These are phyloP conservation scores for Obba rivulosa DNA, from an alignment of 768 basidiomycete genomes.

Conservation along the genomic window DNA sequence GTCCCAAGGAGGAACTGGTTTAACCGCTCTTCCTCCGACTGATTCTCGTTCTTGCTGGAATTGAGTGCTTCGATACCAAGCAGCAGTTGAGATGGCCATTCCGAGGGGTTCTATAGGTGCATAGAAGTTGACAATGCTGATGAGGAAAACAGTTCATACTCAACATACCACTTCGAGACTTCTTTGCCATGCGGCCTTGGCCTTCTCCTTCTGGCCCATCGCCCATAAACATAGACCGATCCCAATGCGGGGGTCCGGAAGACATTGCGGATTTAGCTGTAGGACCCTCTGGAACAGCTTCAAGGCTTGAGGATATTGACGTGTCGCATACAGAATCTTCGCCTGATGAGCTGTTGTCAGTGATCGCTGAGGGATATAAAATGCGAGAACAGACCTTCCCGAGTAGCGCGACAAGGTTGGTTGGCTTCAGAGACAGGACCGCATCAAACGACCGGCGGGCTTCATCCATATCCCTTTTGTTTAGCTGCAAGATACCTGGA, in stretches of 20 bases:
- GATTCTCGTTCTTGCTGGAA: conserved; percentile 66
- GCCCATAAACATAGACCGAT: conserved; percentile 94
- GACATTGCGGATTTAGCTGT: conserved; percentile 67
- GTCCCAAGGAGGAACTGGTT: conserved; percentile 60
- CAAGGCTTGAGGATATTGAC: conserved; percentile 74
- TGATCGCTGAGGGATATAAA: neutral
- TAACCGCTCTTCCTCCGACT: conserved; percentile 57
- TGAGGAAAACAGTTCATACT: neutral
- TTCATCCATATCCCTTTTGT: conserved; percentile 74
- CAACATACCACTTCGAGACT: conserved; percentile 74
- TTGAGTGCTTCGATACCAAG: conserved; percentile 87
- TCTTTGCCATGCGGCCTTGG: conserved; percentile 86
- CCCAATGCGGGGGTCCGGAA: conserved; percentile 92
- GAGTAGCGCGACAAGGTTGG: conserved; percentile 81
- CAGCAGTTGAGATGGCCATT: conserved; percentile 76
- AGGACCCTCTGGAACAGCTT: conserved; percentile 85
- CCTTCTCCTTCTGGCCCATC: conserved; percentile 76
- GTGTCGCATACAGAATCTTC: conserved; percentile 75
- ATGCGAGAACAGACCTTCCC: conserved; percentile 61
- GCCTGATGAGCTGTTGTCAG: conserved; percentile 38
- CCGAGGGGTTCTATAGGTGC: conserved; percentile 57
- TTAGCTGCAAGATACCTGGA: conserved; percentile 76
- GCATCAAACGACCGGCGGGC: conserved; percentile 79
- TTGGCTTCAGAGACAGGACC: conserved; percentile 72
- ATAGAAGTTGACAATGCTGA: neutral